Conservation (phyloP, 140 eudicot species). For the Anethum foeniculum region DNA sequence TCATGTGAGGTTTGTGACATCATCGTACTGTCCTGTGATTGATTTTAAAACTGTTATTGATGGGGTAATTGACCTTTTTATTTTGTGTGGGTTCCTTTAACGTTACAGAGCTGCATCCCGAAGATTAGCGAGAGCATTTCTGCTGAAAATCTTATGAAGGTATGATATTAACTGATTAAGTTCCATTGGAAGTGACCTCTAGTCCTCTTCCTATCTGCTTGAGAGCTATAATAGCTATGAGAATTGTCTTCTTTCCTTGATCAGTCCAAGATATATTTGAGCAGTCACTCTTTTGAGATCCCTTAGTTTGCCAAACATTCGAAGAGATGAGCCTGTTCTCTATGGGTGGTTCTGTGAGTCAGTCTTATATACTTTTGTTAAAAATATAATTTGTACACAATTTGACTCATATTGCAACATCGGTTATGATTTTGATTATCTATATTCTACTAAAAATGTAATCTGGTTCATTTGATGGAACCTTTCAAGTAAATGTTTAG, state of each 20-base stretch:
- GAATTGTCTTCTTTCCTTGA: not conserved
- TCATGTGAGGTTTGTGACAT: constrained; percentile 36
- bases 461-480: not conserved
- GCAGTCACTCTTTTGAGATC: not conserved
- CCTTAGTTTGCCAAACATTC: not conserved
- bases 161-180: constrained; percentile 13
- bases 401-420: not conserved
- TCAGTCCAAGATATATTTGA: not conserved
- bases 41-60: not conserved
- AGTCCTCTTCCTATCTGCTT: not conserved
- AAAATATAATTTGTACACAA: not conserved
- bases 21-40: constrained; percentile 6
- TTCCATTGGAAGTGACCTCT: not conserved
- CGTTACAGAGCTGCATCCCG: constrained; percentile 38
- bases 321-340: not conserved
- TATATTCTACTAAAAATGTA: not conserved
- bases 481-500: not conserved
- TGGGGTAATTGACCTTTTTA: not conserved
- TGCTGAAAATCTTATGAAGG: constrained; percentile 97
- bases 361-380: not conserved
- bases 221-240: not conserved
- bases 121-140: constrained; percentile 27
- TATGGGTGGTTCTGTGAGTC: not conserved
- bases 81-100: not conserved
- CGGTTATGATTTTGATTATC: not conserved